Evolutionary conservation across 139 green algal species (phyloP).

Genomic region (Volvox africanus): DNA sequence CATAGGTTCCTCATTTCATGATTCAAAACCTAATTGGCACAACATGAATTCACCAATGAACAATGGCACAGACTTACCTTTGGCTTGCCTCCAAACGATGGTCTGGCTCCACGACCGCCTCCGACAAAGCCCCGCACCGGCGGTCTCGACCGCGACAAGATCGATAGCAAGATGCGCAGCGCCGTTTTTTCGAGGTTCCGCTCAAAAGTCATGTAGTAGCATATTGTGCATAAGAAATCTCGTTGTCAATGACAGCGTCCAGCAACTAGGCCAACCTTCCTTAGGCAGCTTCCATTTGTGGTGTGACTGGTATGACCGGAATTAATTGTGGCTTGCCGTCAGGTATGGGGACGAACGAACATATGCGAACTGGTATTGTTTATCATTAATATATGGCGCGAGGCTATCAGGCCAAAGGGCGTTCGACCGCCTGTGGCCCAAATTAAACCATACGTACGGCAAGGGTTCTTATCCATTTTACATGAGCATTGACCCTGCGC

Average conservation of each 20-base stretch:
- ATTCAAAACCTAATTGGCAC: no score
- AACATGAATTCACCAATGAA: no score
- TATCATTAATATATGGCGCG: background rate
- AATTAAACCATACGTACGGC: no score
- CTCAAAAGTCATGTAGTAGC: background rate
- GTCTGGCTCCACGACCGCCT: background rate
- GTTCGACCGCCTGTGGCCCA: no score
- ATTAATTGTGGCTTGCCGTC: no score
- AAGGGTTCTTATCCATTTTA: no score
- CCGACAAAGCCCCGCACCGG: background rate
- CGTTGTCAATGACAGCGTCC: background rate
- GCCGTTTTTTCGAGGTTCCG: background rate
- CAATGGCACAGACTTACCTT: slow-evolving; percentile 1
- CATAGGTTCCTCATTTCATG: no score
- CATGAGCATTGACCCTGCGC: no score
- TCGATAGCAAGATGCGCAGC: background rate
- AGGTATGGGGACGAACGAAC: background rate
- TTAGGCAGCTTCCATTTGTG: no score
- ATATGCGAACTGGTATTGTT: background rate
- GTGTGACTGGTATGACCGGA: no score
- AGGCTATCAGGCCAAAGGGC: background rate
- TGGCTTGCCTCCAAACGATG: slow-evolving; percentile 12
- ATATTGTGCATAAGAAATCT: background rate
- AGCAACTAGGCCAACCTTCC: background rate
- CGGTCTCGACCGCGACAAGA: background rate